Conservation (phyloP, 1,139 yeast genomes). For the Taiozyma sp. region DNA sequence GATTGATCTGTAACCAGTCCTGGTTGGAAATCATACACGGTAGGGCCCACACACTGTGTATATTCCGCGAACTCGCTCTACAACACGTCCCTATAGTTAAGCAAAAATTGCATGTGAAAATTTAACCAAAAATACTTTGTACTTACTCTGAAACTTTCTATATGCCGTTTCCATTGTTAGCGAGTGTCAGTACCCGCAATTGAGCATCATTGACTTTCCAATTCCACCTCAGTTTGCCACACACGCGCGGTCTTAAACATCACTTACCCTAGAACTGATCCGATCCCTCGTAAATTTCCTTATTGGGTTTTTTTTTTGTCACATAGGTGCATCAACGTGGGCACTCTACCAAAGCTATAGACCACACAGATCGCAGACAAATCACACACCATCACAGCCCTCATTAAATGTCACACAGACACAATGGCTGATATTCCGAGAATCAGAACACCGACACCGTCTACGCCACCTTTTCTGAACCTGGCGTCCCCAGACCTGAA, state of each 20-base stretch:
- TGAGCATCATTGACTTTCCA: neutral
- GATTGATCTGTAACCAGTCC: neutral
- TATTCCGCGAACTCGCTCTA: neutral
- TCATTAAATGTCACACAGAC: neutral
- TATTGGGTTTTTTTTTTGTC: neutral
- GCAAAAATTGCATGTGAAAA: neutral
- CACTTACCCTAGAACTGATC: neutral
- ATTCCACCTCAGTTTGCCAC: neutral
- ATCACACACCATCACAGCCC: neutral
- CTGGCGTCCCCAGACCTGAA: slow-evolving; percentile 14
- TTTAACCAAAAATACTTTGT: neutral
- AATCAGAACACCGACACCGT: slow-evolving; percentile 8
- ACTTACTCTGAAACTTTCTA: neutral
- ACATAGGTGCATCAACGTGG: neutral
- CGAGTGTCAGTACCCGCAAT: neutral
- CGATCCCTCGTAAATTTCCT: neutral
- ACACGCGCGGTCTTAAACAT: neutral
- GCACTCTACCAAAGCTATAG: neutral
- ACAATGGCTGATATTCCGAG: slow-evolving; percentile 3
- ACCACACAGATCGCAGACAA: neutral
- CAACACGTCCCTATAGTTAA: neutral
- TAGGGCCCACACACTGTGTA: neutral
- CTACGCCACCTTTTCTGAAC: slow-evolving; percentile 12
- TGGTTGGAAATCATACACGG: neutral
- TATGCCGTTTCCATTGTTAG: neutral